Evolutionary conservation across 106 monocot species (phyloP).

Genomic region (Hemerocallis citrina): DNA sequence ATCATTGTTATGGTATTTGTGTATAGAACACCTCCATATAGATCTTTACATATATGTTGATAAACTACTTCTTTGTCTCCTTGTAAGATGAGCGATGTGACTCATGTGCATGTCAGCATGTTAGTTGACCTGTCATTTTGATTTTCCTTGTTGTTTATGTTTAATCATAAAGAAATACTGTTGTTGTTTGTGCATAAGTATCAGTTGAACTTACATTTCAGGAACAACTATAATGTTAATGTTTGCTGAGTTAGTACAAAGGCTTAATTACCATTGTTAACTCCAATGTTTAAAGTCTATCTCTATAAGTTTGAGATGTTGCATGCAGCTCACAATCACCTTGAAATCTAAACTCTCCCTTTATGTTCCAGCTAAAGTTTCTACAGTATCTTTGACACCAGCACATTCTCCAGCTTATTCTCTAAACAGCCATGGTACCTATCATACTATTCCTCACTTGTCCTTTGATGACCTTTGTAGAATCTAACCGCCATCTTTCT

Average conservation of each 20-base stretch:
- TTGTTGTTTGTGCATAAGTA: not conserved
- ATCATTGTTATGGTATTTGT: too few relatives aligned
- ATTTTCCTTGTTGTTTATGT: too few relatives aligned
- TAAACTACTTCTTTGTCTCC: too few relatives aligned
- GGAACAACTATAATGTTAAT: not conserved
- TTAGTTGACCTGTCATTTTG: too few relatives aligned
- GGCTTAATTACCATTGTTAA: not conserved
- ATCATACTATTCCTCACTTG: constrained; percentile 1
- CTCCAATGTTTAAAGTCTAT: not conserved
- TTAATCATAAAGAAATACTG: too few relatives aligned
- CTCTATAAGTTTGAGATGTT: not conserved
- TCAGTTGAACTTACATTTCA: not conserved
- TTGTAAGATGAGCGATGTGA: too few relatives aligned
- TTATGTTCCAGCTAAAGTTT: constrained; percentile 18
- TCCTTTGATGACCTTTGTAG: not conserved
- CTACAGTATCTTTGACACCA: constrained; percentile 7
- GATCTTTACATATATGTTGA: too few relatives aligned
- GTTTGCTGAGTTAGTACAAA: not conserved
- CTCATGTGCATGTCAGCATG: too few relatives aligned
- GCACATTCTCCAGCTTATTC: constrained; percentile 26
- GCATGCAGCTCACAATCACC: constrained; percentile 2
- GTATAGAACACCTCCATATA: too few relatives aligned
- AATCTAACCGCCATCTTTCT: constrained; percentile 3
- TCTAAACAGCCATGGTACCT: constrained; percentile 30
- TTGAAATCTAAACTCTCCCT: constrained; percentile 11